Percentiles rank a stretch among this genome's conserved stretches.
Evolutionary conservation across 176 grass and related monocot species (phyloP).

Genomic region (Phyllostachys edulis): DNA sequence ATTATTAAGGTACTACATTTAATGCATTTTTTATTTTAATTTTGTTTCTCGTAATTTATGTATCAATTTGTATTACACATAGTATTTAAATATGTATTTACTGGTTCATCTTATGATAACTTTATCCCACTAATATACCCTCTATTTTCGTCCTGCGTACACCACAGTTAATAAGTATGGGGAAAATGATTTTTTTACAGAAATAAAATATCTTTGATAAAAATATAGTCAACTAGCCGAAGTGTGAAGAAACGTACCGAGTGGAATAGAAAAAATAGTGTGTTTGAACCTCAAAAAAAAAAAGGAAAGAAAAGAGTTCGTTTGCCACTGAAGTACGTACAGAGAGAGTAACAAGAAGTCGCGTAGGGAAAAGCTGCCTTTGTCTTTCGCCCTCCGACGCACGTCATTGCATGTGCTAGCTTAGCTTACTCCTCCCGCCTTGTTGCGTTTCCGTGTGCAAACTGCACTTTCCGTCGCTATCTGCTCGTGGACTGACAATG

Average conservation of each 20-base stretch:
- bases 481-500: background rate
- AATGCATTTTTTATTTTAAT: too few species aligned
- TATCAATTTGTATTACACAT: too few species aligned
- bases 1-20: too few species aligned
- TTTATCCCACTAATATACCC: too few species aligned
- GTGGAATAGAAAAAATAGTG: background rate
- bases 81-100: too few species aligned
- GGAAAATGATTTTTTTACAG: background rate
- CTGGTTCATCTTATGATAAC: too few species aligned
- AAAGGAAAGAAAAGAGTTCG: background rate
- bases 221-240: background rate
- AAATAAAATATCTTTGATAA: background rate
- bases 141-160: too few species aligned
- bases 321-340: background rate
- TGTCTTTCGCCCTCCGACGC: background rate
- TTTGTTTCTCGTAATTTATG: too few species aligned
- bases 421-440: background rate
- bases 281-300: background rate
- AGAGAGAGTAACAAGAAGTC: background rate
- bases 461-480: background rate
- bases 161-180: too few species aligned
- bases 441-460: conserved; percentile 33
- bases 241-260: background rate
- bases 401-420: conserved; percentile 20
- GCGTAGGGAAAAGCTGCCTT: conserved; percentile 14